These are phyloP conservation scores for Curvularia eragrostidis DNA, from an alignment of 2,329 filamentous ascomycete genomes.

Conservation along the genomic window DNA sequence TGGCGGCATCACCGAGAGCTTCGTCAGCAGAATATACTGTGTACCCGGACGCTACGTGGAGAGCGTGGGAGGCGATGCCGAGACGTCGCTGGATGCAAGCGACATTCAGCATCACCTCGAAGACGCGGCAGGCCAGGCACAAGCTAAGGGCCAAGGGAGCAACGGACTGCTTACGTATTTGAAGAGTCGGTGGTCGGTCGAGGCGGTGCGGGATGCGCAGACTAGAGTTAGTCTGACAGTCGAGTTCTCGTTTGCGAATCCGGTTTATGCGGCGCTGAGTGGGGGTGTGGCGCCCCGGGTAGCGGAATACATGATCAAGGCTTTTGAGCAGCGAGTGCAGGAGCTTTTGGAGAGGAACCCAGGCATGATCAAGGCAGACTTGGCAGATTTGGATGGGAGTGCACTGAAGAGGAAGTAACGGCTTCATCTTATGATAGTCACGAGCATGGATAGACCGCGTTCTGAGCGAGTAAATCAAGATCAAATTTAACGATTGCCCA, in stretches of 20 bases:
- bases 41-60: slow-evolving; percentile 75
- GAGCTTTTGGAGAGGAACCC: slow-evolving; percentile 54
- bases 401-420: slow-evolving; percentile 21
- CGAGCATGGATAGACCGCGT: background rate
- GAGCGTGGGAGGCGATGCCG: slow-evolving; percentile 70
- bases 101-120: slow-evolving; percentile 54
- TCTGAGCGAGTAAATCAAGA: background rate
- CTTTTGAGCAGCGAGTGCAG: slow-evolving; percentile 83
- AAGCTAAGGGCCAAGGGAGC: slow-evolving; percentile 10
- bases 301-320: slow-evolving; percentile 86
- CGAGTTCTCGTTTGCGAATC: slow-evolving; percentile 84
- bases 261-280: slow-evolving; percentile 84
- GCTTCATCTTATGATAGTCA: background rate
- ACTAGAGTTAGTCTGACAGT: slow-evolving; percentile 80
- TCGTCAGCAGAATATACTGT: slow-evolving; percentile 81
- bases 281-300: slow-evolving; percentile 82
- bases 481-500: background rate
- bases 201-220: slow-evolving; percentile 53
- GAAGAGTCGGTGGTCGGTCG: slow-evolving; percentile 72
- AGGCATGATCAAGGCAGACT: slow-evolving; percentile 27
- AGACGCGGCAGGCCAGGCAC: slow-evolving; percentile 1
- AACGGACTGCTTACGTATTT: slow-evolving; percentile 68
- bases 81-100: slow-evolving; percentile 53
- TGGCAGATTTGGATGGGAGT: slow-evolving; percentile 41
- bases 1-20: slow-evolving; percentile 81